Percentiles rank a stretch among this genome's conserved stretches.
phyloP scores from a whole-genome alignment of 352 stramenopile species.

The Pythium dissimile region DNA sequence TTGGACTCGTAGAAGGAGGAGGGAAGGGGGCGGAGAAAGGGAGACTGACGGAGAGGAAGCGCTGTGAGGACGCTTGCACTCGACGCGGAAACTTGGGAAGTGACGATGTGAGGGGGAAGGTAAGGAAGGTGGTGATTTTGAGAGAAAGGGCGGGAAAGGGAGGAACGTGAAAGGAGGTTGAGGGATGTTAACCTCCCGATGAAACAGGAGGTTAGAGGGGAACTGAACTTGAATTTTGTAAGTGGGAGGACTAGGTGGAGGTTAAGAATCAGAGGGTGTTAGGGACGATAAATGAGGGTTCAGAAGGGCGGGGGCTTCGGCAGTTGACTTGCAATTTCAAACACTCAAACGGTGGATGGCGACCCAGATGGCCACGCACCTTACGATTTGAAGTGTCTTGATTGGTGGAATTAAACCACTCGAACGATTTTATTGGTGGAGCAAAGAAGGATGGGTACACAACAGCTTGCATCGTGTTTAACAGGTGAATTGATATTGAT shows the following conservation, averaged over 20 bases:
- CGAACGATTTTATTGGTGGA: not conserved
- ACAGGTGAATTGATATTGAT: not conserved
- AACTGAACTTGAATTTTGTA: not conserved
- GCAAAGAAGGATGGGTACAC: not conserved
- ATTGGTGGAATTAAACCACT: not conserved
- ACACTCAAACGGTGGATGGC: not conserved
- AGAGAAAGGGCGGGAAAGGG: conserved; percentile 8
- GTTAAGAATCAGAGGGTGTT: too few relatives aligned
- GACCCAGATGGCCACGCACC: not conserved
- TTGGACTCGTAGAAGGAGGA: conserved; percentile 21
- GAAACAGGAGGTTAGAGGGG: not conserved
- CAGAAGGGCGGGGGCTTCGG: too few relatives aligned
- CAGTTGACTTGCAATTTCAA: not conserved
- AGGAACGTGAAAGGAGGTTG: conserved; percentile 11
- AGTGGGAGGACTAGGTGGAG: not conserved
- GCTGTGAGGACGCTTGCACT: conserved; percentile 67
- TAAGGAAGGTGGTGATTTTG: not conserved
- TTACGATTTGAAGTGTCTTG: not conserved
- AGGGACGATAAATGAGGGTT: too few relatives aligned
- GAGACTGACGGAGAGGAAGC: conserved; percentile 40
- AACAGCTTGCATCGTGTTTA: not conserved
- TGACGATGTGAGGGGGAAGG: conserved; percentile 3
- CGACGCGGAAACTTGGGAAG: conserved; percentile 11
- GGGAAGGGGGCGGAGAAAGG: conserved; percentile 15
- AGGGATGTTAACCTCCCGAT: not conserved